These are phyloP conservation scores for Podaxis carcinomalis DNA, from an alignment of 768 basidiomycete genomes.

Conservation along the genomic window DNA sequence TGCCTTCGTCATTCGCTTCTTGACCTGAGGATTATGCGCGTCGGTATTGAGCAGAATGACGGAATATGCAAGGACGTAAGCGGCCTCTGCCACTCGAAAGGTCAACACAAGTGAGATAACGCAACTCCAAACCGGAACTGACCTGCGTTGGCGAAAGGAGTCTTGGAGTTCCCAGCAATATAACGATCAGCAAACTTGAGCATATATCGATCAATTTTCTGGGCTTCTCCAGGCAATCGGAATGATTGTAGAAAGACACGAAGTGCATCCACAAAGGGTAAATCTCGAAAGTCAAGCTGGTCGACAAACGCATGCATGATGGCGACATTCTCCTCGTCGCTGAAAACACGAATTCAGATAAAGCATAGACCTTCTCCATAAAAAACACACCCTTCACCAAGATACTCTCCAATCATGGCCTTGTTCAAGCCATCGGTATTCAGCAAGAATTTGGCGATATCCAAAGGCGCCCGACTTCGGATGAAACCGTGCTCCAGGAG, in stretches of 20 bases:
- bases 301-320: slow-evolving; percentile 99
- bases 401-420: slow-evolving; percentile 94
- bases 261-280: slow-evolving; percentile 85
- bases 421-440: slow-evolving; percentile 92
- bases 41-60: slow-evolving; percentile 97
- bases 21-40: slow-evolving; percentile 92
- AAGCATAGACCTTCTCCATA: neutral
- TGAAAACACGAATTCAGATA: slow-evolving; percentile 25
- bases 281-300: slow-evolving; percentile 77
- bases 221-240: slow-evolving; percentile 94
- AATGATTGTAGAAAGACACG: slow-evolving; percentile 91
- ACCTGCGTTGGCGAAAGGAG: slow-evolving; percentile 93
- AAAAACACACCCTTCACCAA: slow-evolving; percentile 85
- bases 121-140: slow-evolving; percentile 20
- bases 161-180: slow-evolving; percentile 81
- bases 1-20: slow-evolving; percentile 87
- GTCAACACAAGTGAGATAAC: neutral
- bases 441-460: slow-evolving; percentile 82
- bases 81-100: slow-evolving; percentile 56
- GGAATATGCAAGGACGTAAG: slow-evolving; percentile 93
- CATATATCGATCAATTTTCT: slow-evolving; percentile 99
- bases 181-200: slow-evolving; percentile 98
- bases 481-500: slow-evolving; percentile 89
- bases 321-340: slow-evolving; percentile 85
- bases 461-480: slow-evolving; percentile 58